Base-by-base conservation (phyloP, 495 filamentous ascomycete species). In the Penicillium egyptiacum region DNA sequence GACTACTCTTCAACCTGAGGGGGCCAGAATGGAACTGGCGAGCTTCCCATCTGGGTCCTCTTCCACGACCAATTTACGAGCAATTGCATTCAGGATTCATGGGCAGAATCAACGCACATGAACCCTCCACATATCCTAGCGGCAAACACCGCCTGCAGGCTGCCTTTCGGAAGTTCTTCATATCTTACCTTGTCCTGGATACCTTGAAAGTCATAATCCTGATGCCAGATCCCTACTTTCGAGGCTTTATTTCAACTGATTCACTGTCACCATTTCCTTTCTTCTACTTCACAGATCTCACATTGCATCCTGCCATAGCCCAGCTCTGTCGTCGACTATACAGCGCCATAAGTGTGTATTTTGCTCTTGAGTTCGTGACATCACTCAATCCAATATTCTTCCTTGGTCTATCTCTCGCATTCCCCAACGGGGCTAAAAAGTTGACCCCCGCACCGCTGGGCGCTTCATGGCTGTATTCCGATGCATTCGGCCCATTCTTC, bases 21-120 rank as follows among this genome's bases (percentile, higher is more conserved):
- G 86, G 89, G 1, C 80, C 85, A 9, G 88, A 89, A 61, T 96
- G 90, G 90, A 90, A 87, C 63, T 89, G 84, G 80, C 80, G 85
- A 16, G 81, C 83, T 48, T 68, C 82, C 10, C 77, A 76, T 22
- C 66, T 89, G 4, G 84, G 84, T 8, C 78, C 82, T 10, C 76
- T 87, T 26, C 86, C 88, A 44, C 61, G 63, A 50, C 63, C 67
- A 39, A 72, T 86, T 33, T 66, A 76, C 58, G 46, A 69, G 43
- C 70, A 79, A 56, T 71, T 82, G 22, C 56, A 60, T 58, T 39
- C 57, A 52, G 49, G 64, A 45, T 57, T 58, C 45, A 28, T 22
- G 19, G 43, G 41, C 10, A 55, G 43, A 16, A 19, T 64, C 7
- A 39, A 40, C 2, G 40, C 51, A 42, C 39, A 51, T 17, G 50